Base-by-base conservation (phyloP, 108 stramenopile genomes). In the Fistulifera pelliculosa region DNA sequence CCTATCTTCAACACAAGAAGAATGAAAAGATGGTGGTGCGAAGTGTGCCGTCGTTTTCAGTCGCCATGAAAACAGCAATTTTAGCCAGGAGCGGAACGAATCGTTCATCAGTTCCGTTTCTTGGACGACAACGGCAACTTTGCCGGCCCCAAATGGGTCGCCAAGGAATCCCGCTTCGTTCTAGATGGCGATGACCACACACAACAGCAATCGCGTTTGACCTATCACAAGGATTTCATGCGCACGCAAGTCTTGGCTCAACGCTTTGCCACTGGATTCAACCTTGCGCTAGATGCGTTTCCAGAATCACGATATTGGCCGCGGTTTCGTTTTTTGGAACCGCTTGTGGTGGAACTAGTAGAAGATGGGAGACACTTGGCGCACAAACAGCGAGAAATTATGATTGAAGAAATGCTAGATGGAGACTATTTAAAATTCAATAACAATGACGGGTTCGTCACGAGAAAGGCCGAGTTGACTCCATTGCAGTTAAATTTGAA, bases 81-180 rank as follows among this genome's bases (percentile, higher is more conserved):
- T 80, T 76, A 52, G 69, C 72, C 76, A 59, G 79, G 79, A 17
- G 79, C 72, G 0, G 79, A 80, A 56, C 68, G 79, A 1, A 52
- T 76, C 19, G 75, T 66, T 12, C 56, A 55, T 2, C 65, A 70
- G 44, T 72, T 76, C 21, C 69, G 70, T 21, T 73, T 62, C 49
- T 39, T 80, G 17, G 75, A 75, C 43, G 31, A 69, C 18, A 17
- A 70, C 23, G 69, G 66, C 31, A 49, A 49, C 1, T 73, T 65
- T 21, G 49, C 52, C 23, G 75, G 75, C 3, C 66, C 68, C 2
- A 28, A 17, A 0, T 69, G 70, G 71, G 79, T 80, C 14, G 79
- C 79, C 7, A 80, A 76, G 50, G 72, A 80, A 44, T 69, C 67
- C 2, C 55, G 75, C 47, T 80, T 80, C 18, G 61, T 70, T 19